Evolutionary conservation across 495 filamentous ascomycete genomes (phyloP), one percentile per base, ranked within the genome.

Genomic region (Corynascus novoguineensis): DNA sequence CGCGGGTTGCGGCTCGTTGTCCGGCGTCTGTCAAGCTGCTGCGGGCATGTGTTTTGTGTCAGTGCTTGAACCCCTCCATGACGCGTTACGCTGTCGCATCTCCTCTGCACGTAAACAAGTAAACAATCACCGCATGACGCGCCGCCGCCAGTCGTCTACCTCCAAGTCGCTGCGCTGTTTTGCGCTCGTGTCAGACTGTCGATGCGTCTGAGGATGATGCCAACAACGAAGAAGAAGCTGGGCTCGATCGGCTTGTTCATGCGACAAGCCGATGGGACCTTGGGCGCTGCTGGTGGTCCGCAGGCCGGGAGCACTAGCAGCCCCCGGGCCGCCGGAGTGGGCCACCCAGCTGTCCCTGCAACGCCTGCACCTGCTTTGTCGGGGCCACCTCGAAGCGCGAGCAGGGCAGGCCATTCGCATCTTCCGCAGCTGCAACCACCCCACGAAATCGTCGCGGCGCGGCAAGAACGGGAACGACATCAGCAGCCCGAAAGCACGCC

Each of bases 151-250:
- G 45, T 57, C 63, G 51, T 34, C 28, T 17, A 32, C n/a, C 37
- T 57, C 60, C 57, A 55, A 57, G 50, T 38, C 48, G 42, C 25
- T 45, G 52, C 61, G 38, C 24, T 29, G 29, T 38, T n/a, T 19
- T 29, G 15, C 27, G 19, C 11, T 17, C 5, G 28, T 53, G 14
- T 35, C 44, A 40, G 37, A 5, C 25, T 45, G n/a, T 38, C 48
- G 35, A 68, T 70, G 63, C 63, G 63, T 37, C 17, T 63, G 44
- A 66, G 60, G 34, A 70, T 68, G 65, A 70, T 70, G 68, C 68
- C 68, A 44, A 66, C 68, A 25, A 62, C 65, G 38, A 70, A 64
- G 55, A 68, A 68, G 53, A 70, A 68, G 58, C 45, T 70, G n/a
- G 65, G 63, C 31, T 57, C 61, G 34, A 64, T 69, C 44, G 62